These are phyloP conservation scores for Mycena chlorophos DNA, from an alignment of 768 basidiomycete species.

Conservation along the genomic window DNA sequence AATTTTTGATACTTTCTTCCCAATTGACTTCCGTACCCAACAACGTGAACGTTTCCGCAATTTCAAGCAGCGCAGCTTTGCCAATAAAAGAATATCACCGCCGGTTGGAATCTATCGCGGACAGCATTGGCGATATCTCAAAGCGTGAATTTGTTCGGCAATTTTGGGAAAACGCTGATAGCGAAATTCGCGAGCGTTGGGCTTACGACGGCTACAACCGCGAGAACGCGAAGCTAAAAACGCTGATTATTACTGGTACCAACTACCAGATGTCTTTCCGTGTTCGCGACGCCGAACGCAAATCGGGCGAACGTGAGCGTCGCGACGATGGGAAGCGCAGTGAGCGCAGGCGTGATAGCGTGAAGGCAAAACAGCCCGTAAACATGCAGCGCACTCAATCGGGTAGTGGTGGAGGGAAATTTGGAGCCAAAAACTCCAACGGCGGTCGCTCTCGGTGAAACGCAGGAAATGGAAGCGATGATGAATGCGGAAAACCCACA, in stretches of 20 bases:
- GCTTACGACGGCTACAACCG: constrained; percentile 16
- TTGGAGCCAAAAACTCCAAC: too few species aligned
- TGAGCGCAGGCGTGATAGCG: background rate
- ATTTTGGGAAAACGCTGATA: constrained; percentile 17
- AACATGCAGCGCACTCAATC: too few species aligned
- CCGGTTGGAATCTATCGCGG: constrained; percentile 4
- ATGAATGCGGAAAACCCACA: too few species aligned
- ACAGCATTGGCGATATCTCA: constrained; percentile 19
- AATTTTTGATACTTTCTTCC: constrained; percentile 19
- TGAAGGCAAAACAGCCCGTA: too few species aligned
- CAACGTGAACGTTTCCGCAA: constrained; percentile 16
- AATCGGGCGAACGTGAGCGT: background rate
- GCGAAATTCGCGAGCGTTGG: constrained; percentile 5
- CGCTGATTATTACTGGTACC: constrained; percentile 1
- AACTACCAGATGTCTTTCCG: constrained; percentile 9
- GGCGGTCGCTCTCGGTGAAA: too few species aligned
- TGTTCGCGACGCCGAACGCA: too few species aligned
- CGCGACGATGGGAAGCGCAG: background rate
- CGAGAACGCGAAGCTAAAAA: background rate
- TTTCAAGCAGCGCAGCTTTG: constrained; percentile 9
- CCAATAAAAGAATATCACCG: constrained; percentile 13
- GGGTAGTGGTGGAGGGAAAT: too few species aligned
- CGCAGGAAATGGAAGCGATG: too few species aligned
- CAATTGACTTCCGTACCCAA: constrained; percentile 18
- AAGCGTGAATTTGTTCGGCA: constrained; percentile 2